Conservation (phyloP, 2,329 filamentous ascomycete genomes). For the Graphilbum fragrans region DNA sequence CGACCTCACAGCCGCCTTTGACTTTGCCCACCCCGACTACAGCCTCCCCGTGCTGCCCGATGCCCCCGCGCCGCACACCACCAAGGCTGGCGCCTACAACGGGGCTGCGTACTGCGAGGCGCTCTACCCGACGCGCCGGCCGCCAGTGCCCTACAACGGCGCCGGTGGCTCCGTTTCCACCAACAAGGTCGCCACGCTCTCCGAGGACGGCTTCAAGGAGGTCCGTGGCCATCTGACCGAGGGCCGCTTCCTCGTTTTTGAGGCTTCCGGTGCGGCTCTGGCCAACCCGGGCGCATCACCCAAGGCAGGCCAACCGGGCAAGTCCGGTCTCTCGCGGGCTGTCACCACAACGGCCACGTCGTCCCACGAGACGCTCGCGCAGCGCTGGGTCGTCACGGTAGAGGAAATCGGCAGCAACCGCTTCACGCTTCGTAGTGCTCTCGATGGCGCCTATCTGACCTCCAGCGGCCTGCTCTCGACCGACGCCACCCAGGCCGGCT, state of each 20-base stretch:
- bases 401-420: constrained; percentile 11
- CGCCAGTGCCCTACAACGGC: constrained; percentile 33
- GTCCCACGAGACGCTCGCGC: constrained; percentile 24
- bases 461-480: no score
- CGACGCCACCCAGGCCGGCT: no score
- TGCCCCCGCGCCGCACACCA: constrained; percentile 27
- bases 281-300: constrained; percentile 17
- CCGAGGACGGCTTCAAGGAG: constrained; percentile 39
- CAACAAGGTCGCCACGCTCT: constrained; percentile 21
- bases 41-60: constrained; percentile 31
- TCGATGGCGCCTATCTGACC: no score
- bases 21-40: constrained; percentile 34
- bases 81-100: constrained; percentile 27
- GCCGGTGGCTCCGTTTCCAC: constrained; percentile 13
- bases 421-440: constrained; percentile 13
- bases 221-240: constrained; percentile 38
- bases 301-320: no score
- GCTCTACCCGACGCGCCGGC: constrained; percentile 22
- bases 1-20: constrained; percentile 8
- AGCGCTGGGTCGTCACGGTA: constrained; percentile 37
- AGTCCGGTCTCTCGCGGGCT: no score
- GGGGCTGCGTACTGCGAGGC: constrained; percentile 32
- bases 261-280: constrained; percentile 26
- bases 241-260: constrained; percentile 39
- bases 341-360: constrained; percentile 12